A percentile compares a stretch with the other conserved stretches of the same genome.
Conservation (phyloP, 371 early-diverging fungal genomes). For the Blastocladiella emersonii region DNA sequence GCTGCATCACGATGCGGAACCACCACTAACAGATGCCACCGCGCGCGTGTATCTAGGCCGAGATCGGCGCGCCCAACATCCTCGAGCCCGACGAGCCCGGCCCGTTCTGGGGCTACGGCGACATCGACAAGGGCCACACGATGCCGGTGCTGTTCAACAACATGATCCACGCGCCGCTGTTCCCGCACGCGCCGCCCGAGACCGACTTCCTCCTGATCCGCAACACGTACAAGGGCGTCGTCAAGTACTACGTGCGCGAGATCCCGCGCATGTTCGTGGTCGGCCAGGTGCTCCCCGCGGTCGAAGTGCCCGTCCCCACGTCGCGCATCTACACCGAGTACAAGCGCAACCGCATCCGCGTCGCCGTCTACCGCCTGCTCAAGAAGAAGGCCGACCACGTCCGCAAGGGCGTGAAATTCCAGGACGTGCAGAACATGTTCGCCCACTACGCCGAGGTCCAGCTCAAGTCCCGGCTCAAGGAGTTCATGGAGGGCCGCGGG, state of each 20-base stretch:
- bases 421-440: slow-evolving; percentile 57
- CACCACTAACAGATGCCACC: no score
- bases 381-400: slow-evolving; percentile 50
- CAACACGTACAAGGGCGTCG: slow-evolving; percentile 52
- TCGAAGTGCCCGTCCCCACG: slow-evolving; percentile 96
- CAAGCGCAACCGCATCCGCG: slow-evolving; percentile 84
- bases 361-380: slow-evolving; percentile 70
- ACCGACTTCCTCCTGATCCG: slow-evolving; percentile 81
- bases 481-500: slow-evolving; percentile 90
- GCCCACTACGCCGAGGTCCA: slow-evolving; percentile 74
- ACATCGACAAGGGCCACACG: slow-evolving; percentile 83
- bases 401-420: slow-evolving; percentile 46
- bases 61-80: slow-evolving; percentile 71
- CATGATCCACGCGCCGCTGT: slow-evolving; percentile 91
- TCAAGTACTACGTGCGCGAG: slow-evolving; percentile 66
- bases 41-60: no score
- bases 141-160: slow-evolving; percentile 89
- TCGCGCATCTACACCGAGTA: slow-evolving; percentile 89
- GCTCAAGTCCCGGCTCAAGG: slow-evolving; percentile 79
- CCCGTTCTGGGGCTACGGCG: slow-evolving; percentile 94
- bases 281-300: slow-evolving; percentile 96
- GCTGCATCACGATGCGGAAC: no score
- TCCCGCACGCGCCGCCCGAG: slow-evolving; percentile 54
- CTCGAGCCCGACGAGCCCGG: slow-evolving; percentile 91
- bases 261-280: slow-evolving; percentile 75